phyloP scores from a whole-genome alignment of 106 monocot species.

The Dendrobium nobile region DNA sequence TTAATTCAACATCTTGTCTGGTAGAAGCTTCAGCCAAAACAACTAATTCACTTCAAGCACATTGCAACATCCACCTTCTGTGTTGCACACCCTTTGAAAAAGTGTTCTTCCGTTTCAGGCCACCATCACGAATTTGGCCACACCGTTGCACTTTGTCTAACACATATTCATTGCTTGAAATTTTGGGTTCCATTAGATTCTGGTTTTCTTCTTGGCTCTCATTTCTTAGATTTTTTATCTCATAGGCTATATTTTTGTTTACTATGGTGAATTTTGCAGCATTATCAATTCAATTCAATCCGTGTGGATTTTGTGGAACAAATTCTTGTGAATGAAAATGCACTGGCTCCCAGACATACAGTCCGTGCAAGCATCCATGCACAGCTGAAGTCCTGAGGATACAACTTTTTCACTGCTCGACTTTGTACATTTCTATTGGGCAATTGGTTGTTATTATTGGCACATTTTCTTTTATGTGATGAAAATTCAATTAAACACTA shows the following conservation, averaged over 20 bases:
- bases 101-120: too few relatives aligned
- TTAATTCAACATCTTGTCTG: too few relatives aligned
- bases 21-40: too few relatives aligned
- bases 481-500: too few relatives aligned
- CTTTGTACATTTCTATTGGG: background rate
- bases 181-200: too few relatives aligned
- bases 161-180: too few relatives aligned
- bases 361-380: slow-evolving; percentile 52
- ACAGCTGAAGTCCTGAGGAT: slow-evolving; percentile 61
- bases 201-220: too few relatives aligned
- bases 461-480: too few relatives aligned
- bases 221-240: too few relatives aligned
- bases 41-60: too few relatives aligned
- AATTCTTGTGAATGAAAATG: slow-evolving; percentile 81
- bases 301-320: slow-evolving; percentile 88
- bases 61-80: background rate
- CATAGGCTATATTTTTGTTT: background rate
- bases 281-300: slow-evolving; percentile 68
- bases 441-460: background rate
- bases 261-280: slow-evolving; percentile 31
- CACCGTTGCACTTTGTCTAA: too few relatives aligned
- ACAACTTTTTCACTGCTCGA: background rate
- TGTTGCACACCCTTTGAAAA: background rate
- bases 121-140: too few relatives aligned
- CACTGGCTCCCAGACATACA: slow-evolving; percentile 43